Evolutionary conservation across 495 filamentous ascomycete species (phyloP), one percentile per base, ranked within the genome.

Genomic region (Aspergillus carlsbadensis): DNA sequence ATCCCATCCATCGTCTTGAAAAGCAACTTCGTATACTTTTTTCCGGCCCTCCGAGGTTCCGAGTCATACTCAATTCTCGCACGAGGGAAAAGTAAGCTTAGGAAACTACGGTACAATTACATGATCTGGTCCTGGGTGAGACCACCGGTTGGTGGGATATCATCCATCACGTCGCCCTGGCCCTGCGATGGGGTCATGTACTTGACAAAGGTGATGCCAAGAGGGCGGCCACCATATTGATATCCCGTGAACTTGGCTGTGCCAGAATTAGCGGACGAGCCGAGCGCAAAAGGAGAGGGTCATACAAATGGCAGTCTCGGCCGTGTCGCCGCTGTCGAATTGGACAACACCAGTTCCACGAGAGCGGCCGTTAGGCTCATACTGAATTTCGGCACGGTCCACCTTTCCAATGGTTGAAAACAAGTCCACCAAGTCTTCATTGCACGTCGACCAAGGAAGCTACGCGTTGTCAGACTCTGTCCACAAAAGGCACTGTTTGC

Each of bases 331-430:
- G 39, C 71, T 85, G 61, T 95, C 90, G 67, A 98, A 98, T 58
- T 93, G 84, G 49, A 98, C 95, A 40, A 98, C 94, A 67, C 94
- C 94, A 44, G 89, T 96, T 45, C 94, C 94, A 54, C 91, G 87
- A 50, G 95, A 98, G 61, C 94, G 91, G 43, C 94, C 93, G 66
- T 95, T 96, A 7, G 90, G 88, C 66, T 98, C 95, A 66, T 98
- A 98, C 74, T 98, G 95, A 46, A 98, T 98, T 76, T 98, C 95
- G 10, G 94, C 94, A 61, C 91, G 91, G 62, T 96, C 92, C 58
- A 98, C 94, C 73, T 96, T 96, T 42, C 93, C 94, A 67, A 98
- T 98, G 6, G 94, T 98, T 26, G 87, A 91, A 81, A 98, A 98
- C 13, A 98, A 81, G 66, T 98, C 94, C 43, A 97, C 82, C 5